Conservation (phyloP, 208 protist genomes). For the Trypanosoma platydactyli region DNA sequence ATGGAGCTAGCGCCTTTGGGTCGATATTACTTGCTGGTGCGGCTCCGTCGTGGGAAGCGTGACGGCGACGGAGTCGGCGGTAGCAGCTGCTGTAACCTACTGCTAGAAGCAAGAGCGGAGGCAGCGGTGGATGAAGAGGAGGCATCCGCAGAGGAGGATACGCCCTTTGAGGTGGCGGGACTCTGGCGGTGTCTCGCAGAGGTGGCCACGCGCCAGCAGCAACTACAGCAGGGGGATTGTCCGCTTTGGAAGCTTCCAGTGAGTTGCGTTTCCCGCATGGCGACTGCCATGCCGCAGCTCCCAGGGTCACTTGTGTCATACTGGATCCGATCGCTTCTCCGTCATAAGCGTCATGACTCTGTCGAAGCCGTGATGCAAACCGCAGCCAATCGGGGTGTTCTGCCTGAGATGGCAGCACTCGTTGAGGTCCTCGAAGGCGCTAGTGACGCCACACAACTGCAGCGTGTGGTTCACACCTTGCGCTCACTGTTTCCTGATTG, state of each 20-base stretch:
- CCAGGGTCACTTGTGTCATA: slow-evolving; percentile 18
- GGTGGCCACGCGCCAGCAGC: not conserved
- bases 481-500: slow-evolving; percentile 31
- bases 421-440: slow-evolving; percentile 53
- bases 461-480: slow-evolving; percentile 30
- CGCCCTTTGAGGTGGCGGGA: not conserved
- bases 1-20: slow-evolving; percentile 13
- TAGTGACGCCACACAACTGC: slow-evolving; percentile 16
- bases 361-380: slow-evolving; percentile 18
- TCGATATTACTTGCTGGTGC: slow-evolving; percentile 27
- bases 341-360: slow-evolving; percentile 13
- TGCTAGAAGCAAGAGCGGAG: slow-evolving; percentile 11
- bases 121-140: not conserved
- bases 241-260: not conserved
- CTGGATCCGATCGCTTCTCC: slow-evolving; percentile 27
- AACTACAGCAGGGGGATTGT: not conserved
- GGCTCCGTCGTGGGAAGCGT: too few relatives aligned
- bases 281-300: slow-evolving; percentile 22
- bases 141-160: not conserved
- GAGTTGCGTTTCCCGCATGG: slow-evolving; percentile 1
- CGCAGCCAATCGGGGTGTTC: slow-evolving; percentile 27
- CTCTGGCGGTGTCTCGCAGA: slow-evolving; percentile 7
- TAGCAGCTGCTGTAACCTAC: slow-evolving; percentile 3
- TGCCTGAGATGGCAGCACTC: slow-evolving; percentile 51
- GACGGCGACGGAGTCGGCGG: not conserved